These are phyloP conservation scores for Lodderomyces parapsilosis DNA, from an alignment of 1,139 yeast species.

Conservation along the genomic window DNA sequence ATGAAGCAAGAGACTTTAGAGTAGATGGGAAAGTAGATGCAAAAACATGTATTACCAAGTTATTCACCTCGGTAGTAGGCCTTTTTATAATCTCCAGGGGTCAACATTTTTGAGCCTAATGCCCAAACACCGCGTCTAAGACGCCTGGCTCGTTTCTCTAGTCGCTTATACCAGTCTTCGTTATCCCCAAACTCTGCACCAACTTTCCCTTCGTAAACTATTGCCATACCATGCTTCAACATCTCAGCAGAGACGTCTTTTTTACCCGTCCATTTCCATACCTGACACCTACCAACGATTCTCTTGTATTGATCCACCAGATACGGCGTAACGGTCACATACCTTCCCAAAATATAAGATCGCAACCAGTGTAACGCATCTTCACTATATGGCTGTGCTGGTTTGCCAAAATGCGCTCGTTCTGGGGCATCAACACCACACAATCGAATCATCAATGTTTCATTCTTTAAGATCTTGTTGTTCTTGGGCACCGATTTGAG, in stretches of 20 bases:
- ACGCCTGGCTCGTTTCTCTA: conserved; percentile 61
- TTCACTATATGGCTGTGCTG: conserved; percentile 84
- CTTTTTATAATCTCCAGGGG: conserved; percentile 83
- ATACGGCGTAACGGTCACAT: conserved; percentile 73
- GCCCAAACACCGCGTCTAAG: conserved; percentile 73
- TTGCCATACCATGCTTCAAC: conserved; percentile 79
- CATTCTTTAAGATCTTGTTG: conserved; percentile 47
- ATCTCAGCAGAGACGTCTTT: conserved; percentile 85
- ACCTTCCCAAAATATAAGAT: conserved; percentile 58
- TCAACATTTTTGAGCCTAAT: conserved; percentile 47
- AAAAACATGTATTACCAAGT: not conserved
- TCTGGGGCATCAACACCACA: conserved; percentile 99
- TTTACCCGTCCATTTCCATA: conserved; percentile 72
- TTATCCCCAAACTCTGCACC: conserved; percentile 87
- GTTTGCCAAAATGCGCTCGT: conserved; percentile 89
- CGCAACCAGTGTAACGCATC: conserved; percentile 83
- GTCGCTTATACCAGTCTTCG: conserved; percentile 54
- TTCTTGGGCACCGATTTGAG: conserved; percentile 51
- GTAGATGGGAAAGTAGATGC: conserved; percentile 20
- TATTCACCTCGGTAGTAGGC: conserved; percentile 19
- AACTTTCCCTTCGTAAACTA: conserved; percentile 78
- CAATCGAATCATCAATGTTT: conserved; percentile 65
- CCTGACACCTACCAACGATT: conserved; percentile 77
- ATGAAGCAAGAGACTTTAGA: conserved; percentile 19
- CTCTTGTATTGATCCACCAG: conserved; percentile 86